A percentile compares a stretch with the other conserved stretches of the same genome.
phyloP scores from a whole-genome alignment of 2,329 filamentous ascomycete genomes.

The Ascosphaera aggregata region DNA sequence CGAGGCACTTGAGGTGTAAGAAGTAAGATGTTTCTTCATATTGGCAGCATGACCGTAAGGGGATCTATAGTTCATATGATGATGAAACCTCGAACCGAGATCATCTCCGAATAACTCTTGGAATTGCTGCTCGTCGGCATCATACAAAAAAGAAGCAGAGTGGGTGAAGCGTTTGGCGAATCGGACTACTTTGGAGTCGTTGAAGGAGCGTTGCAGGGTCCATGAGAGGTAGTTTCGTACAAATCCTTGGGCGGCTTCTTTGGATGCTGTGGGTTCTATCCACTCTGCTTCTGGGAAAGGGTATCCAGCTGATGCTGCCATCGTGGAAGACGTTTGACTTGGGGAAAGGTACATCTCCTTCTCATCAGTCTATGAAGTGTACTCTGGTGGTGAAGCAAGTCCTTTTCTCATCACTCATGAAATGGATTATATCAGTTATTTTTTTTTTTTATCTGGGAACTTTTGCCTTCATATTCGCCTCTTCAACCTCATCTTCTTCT shows the following conservation, averaged over 20 bases:
- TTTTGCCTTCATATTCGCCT: too few relatives aligned
- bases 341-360: too few relatives aligned
- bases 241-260: neutral
- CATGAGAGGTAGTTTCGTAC: neutral
- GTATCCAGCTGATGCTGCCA: neutral
- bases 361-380: too few relatives aligned
- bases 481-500: too few relatives aligned
- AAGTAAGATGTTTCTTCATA: neutral
- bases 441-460: too few relatives aligned
- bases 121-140: neutral
- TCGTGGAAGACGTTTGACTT: too few relatives aligned
- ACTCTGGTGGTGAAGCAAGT: too few relatives aligned
- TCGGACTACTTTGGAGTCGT: neutral
- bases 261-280: neutral
- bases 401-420: too few relatives aligned
- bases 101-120: neutral
- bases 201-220: neutral
- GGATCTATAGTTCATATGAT: neutral
- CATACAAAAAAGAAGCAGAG: neutral
- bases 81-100: neutral
- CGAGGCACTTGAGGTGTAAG: neutral
- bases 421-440: too few relatives aligned
- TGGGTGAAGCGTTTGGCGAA: neutral
- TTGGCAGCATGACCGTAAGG: neutral
- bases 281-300: neutral